Base-by-base conservation (phyloP, 1,284 basidiomycete genomes). In the Pyrrhoderma noxium region DNA sequence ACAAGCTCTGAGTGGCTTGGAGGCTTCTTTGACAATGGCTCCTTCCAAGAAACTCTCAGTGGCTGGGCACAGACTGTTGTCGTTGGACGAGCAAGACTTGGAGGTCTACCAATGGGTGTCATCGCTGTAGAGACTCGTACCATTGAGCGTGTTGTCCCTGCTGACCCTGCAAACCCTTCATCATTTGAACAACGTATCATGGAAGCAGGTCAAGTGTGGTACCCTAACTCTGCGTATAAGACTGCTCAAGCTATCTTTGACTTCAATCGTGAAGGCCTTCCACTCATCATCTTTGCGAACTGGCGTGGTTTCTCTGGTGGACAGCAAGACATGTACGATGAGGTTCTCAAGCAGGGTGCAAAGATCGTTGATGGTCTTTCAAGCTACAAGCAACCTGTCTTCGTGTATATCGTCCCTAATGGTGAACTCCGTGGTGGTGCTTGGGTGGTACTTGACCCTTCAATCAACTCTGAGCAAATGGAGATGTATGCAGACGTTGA, bases 241-340 rank as follows among this genome's bases (percentile, higher is more conserved):
- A 99, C 96, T 21, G 96, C 95, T 8, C 96, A 98, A 64, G 94
- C 96, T 14, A 99, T 99, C 72, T 92, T 94, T 69, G 96, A 99
- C 73, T 93, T 99, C 74, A 89, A 95, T 72, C 86, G 93, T 47
- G 96, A 99, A 70, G 93, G 91, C 38, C 76, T 99, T 19, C 96
- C 96, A 3, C 77, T 99, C 56, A 92, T 99, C 68, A 95, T 99
- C 68, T 97, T 99, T 62, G 96, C 96, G 57, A 99, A 99, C 76
- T 99, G 96, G 94, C 92, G 96, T 76, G 96, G 96, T 36, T 99
- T 99, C 84, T 99, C 96, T 21, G 96, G 96, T 59, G 96, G 96
- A 62, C 94, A 97, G 70, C 93, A 96, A 68, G 94, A 97, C 70
- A 97, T 97, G 93, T 93, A 91, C 62, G 91, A 95, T 67, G 92